phyloP scores from a whole-genome alignment of 768 basidiomycete species.

The Kwoniella sp. region DNA sequence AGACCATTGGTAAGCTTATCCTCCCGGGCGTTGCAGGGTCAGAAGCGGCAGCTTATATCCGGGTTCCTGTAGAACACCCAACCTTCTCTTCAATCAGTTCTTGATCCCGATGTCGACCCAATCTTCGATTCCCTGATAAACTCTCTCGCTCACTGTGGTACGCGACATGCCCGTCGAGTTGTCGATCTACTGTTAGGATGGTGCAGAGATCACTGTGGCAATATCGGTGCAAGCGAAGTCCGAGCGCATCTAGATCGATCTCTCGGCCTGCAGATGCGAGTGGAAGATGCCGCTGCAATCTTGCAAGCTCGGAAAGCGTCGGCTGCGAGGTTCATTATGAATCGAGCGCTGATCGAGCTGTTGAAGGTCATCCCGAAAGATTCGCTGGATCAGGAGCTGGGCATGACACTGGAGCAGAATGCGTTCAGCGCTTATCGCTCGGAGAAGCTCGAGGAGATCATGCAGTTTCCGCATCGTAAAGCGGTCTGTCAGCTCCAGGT shows the following conservation, averaged over 20 bases:
- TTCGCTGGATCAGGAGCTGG: conserved; percentile 73
- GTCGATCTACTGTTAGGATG: conserved; percentile 85
- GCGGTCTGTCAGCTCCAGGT: conserved; percentile 82
- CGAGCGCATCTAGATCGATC: conserved; percentile 47
- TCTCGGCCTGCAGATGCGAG: conserved; percentile 36
- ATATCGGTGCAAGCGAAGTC: conserved; percentile 49
- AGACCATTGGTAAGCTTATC: conserved; percentile 65
- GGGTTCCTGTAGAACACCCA: conserved; percentile 65
- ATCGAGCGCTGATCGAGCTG: conserved; percentile 77
- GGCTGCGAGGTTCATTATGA: conserved; percentile 86
- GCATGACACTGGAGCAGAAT: conserved; percentile 79
- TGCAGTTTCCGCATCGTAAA: conserved; percentile 73
- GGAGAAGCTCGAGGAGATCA: conserved; percentile 59
- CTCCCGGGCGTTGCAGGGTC: not conserved
- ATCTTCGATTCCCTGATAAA: conserved; percentile 83
- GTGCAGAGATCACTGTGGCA: conserved; percentile 74
- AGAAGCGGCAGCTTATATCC: not conserved
- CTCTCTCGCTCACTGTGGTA: conserved; percentile 81
- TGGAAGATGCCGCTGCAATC: conserved; percentile 51
- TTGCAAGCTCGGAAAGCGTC: conserved; percentile 58
- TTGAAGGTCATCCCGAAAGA: conserved; percentile 74
- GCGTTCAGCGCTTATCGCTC: conserved; percentile 73
- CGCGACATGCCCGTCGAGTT: conserved; percentile 79
- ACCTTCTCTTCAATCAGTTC: conserved; percentile 65
- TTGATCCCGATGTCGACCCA: conserved; percentile 73